Evolutionary conservation across 805 yeast genomes (phyloP).

Genomic region (Candida maesae): DNA sequence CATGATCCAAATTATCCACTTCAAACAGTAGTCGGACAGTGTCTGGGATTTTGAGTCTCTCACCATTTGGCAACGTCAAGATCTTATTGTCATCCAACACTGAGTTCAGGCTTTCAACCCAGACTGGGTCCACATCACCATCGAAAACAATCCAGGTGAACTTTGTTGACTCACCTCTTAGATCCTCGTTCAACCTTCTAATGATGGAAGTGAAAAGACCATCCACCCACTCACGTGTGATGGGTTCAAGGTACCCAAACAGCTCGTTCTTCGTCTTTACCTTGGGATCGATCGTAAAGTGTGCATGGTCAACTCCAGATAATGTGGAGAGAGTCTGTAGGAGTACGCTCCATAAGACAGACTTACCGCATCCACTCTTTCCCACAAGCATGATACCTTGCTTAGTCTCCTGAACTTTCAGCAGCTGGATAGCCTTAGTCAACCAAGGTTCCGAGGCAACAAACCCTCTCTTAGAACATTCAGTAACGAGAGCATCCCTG

Average conservation of each 20-base stretch:
- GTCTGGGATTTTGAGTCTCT: constrained; percentile 62
- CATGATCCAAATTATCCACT: constrained; percentile 56
- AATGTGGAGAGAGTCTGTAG: constrained; percentile 33
- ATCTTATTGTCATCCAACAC: constrained; percentile 84
- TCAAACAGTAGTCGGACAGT: constrained; percentile 73
- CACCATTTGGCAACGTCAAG: constrained; percentile 86
- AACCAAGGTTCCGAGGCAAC: constrained; percentile 40
- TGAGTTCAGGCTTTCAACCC: constrained; percentile 90
- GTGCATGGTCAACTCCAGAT: constrained; percentile 35
- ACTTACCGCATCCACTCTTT: constrained; percentile 69
- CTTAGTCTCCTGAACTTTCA: constrained; percentile 55
- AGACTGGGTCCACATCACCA: constrained; percentile 89
- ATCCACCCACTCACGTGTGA: constrained; percentile 90
- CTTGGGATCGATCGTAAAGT: constrained; percentile 66
- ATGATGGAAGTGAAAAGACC: constrained; percentile 73
- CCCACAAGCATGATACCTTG: constrained; percentile 87
- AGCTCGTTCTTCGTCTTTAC: constrained; percentile 61
- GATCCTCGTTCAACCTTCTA: constrained; percentile 50
- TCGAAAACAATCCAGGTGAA: constrained; percentile 80
- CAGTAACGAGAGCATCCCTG: constrained; percentile 21
- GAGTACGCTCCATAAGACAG: constrained; percentile 48
- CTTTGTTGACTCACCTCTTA: constrained; percentile 54
- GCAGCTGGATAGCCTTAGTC: constrained; percentile 55
- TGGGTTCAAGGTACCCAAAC: constrained; percentile 66
- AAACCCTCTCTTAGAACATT: constrained; percentile 33